Conservation (phyloP, 2,329 filamentous ascomycete genomes). For the Talaromyces sp. region DNA sequence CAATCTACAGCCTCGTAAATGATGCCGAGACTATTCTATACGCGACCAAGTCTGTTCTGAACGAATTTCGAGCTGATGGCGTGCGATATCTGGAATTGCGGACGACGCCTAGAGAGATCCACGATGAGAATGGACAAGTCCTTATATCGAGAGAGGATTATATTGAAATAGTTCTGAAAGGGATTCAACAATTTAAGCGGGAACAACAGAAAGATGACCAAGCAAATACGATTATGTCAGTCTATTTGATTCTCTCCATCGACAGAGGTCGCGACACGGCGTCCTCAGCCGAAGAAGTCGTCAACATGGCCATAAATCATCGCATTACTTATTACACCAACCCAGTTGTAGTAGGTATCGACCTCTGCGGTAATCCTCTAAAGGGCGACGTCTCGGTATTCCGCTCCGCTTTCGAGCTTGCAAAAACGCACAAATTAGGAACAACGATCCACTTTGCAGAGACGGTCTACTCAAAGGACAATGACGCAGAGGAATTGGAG, state of each 20-base stretch:
- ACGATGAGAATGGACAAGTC: conserved; percentile 30
- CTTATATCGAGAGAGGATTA: conserved; percentile 61
- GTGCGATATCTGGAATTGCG: conserved; percentile 75
- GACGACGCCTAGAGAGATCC: conserved; percentile 68
- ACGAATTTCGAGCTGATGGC: conserved; percentile 65
- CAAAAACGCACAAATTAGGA: conserved; percentile 54
- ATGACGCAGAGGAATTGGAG: conserved; percentile 57
- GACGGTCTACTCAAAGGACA: conserved; percentile 48
- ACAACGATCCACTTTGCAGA: conserved; percentile 79
- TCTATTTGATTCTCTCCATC: conserved; percentile 68
- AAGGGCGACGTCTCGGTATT: conserved; percentile 60
- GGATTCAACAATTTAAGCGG: conserved; percentile 54
- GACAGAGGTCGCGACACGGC: conserved; percentile 60
- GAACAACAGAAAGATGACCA: neutral
- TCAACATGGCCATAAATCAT: conserved; percentile 60
- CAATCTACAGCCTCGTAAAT: conserved; percentile 73
- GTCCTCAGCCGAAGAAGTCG: conserved; percentile 58
- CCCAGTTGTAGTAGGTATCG: conserved; percentile 62
- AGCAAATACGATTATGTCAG: conserved; percentile 48
- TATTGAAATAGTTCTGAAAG: conserved; percentile 60
- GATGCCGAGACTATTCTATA: conserved; percentile 57
- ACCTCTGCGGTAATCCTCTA: conserved; percentile 73
- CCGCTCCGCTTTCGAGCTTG: conserved; percentile 52
- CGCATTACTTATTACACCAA: conserved; percentile 37
- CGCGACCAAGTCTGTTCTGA: conserved; percentile 63